phyloP scores from a whole-genome alignment of 164 flowering plant species.

The Macadamia tetraphylla region DNA sequence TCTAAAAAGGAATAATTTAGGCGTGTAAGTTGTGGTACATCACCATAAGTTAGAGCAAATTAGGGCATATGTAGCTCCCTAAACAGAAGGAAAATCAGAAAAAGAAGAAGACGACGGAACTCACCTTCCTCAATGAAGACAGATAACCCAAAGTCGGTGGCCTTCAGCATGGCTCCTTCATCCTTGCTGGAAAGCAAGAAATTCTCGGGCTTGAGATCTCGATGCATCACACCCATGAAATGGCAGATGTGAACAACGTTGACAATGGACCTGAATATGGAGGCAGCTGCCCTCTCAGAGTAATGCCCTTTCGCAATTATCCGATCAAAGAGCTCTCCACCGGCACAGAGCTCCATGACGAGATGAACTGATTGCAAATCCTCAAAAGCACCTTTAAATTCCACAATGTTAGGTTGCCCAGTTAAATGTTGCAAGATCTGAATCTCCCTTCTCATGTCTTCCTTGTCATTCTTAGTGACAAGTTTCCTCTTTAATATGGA shows the following conservation, averaged over 20 bases:
- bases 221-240: conserved; percentile 81
- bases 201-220: conserved; percentile 77
- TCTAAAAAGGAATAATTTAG: neutral
- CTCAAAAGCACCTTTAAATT: conserved; percentile 72
- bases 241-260: conserved; percentile 77
- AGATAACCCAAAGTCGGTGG: conserved; percentile 78
- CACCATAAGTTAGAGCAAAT: too few species aligned
- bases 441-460: conserved; percentile 65
- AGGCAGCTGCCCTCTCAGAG: conserved; percentile 62
- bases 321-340: conserved; percentile 76
- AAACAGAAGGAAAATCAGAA: neutral
- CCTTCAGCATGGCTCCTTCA: conserved; percentile 49
- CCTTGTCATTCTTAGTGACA: conserved; percentile 44
- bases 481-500: conserved; percentile 69
- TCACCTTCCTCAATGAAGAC: conserved; percentile 83
- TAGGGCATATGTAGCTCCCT: too few species aligned
- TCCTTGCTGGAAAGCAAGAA: conserved; percentile 62
- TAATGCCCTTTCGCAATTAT: conserved; percentile 70
- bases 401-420: conserved; percentile 71
- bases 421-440: conserved; percentile 73
- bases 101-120: conserved; percentile 1
- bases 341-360: conserved; percentile 79
- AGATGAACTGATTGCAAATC: conserved; percentile 61
- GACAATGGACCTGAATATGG: conserved; percentile 46
- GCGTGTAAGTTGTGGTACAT: too few species aligned